Evolutionary conservation across 768 basidiomycete species (phyloP).

Genomic region (Mrakia frigida): DNA sequence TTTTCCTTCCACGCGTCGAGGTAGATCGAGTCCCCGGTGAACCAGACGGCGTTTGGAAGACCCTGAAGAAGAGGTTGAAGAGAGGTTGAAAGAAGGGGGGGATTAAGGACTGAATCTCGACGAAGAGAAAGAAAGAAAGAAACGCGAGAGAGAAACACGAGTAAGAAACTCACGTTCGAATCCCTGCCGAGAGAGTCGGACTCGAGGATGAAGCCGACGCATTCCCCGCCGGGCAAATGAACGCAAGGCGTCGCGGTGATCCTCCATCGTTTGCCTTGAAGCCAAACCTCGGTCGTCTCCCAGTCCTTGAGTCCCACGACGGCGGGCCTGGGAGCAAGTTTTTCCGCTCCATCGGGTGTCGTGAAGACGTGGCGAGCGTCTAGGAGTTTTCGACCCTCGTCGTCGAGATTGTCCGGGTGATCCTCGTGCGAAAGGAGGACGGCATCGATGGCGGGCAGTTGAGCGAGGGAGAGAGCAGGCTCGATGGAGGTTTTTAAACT

Average conservation of each 20-base stretch:
- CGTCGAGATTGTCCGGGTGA: conserved; percentile 1
- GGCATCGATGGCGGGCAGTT: not conserved
- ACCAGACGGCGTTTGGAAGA: no score
- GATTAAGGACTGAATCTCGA: no score
- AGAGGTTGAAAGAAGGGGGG: no score
- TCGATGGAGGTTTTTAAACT: not conserved
- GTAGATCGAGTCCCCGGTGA: no score
- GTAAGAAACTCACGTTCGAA: no score
- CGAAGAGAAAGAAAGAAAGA: no score
- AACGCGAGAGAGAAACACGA: no score
- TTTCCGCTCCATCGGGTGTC: not conserved
- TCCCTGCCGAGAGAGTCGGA: not conserved
- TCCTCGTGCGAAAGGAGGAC: conserved; percentile 7
- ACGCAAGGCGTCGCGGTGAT: conserved; percentile 1
- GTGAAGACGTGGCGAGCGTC: not conserved
- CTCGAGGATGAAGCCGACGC: not conserved
- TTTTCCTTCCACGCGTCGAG: no score
- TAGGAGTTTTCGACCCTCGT: not conserved
- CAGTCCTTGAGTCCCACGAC: not conserved
- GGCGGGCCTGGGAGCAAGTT: not conserved
- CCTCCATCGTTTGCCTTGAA: not conserved
- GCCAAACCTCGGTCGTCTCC: not conserved
- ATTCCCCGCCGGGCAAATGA: not conserved
- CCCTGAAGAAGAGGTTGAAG: no score
- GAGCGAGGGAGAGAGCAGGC: not conserved